Evolutionary conservation across 2,329 filamentous ascomycete species (phyloP).

Genomic region (Mycosphaerella sp.): DNA sequence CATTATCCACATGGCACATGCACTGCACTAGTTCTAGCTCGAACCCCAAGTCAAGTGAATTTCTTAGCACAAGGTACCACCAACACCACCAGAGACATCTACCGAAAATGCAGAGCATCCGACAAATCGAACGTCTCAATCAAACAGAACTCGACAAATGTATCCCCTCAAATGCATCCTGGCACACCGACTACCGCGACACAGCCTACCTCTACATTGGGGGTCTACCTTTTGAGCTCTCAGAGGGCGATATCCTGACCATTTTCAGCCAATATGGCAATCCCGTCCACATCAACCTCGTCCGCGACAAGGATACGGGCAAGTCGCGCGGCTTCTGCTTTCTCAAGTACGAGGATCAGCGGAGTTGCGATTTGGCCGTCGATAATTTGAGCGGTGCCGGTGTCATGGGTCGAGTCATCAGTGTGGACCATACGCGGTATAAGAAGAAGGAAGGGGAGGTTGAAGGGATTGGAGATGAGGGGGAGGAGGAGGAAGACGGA

Average conservation of each 20-base stretch:
- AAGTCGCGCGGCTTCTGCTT: conserved; percentile 94
- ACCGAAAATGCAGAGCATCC: conserved; percentile 79
- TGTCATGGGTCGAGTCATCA: conserved; percentile 70
- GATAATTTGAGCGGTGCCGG: conserved; percentile 88
- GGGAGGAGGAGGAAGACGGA: conserved; percentile 51
- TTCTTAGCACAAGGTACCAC: not conserved
- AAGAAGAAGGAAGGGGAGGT: conserved; percentile 70
- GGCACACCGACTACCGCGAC: conserved; percentile 96
- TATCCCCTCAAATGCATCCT: conserved; percentile 79
- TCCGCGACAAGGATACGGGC: conserved; percentile 91
- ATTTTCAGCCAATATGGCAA: conserved; percentile 98
- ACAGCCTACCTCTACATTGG: conserved; percentile 97
- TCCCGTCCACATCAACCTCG: conserved; percentile 85
- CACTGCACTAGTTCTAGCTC: not conserved
- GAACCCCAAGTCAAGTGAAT: not conserved
- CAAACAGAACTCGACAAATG: conserved; percentile 88
- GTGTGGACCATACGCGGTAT: conserved; percentile 90
- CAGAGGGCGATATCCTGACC: conserved; percentile 90
- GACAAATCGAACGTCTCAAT: conserved; percentile 86
- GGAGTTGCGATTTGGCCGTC: conserved; percentile 90
- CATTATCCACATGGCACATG: not conserved
- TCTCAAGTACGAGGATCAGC: conserved; percentile 96
- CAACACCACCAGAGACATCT: not conserved
- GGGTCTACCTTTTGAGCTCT: conserved; percentile 83
- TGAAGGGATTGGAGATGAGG: conserved; percentile 40